These are phyloP conservation scores for Zychaea mexicana DNA, from an alignment of 371 early-diverging fungal genomes.

Conservation along the genomic window DNA sequence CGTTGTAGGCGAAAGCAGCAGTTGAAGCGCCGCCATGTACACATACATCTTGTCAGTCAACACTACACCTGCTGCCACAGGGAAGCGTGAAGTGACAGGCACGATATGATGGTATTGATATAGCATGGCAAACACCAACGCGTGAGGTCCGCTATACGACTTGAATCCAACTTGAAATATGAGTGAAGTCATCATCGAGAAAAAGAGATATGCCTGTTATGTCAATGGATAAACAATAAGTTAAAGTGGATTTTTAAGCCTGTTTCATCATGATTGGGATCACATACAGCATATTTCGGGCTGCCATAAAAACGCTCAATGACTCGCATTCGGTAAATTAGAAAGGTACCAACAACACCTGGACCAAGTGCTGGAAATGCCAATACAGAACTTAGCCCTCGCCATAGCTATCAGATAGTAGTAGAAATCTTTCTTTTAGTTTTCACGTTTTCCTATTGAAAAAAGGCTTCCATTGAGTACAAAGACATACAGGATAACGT, in stretches of 20 bases:
- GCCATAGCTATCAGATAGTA: constrained; percentile 46
- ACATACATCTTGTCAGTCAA: constrained; percentile 66
- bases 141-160: constrained; percentile 39
- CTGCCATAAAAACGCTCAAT: constrained; percentile 76
- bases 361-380: constrained; percentile 60
- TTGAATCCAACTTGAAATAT: constrained; percentile 46
- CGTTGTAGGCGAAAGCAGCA: constrained; percentile 1
- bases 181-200: constrained; percentile 54
- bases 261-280: not conserved
- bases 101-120: constrained; percentile 61
- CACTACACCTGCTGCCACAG: constrained; percentile 57
- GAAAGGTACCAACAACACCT: constrained; percentile 62
- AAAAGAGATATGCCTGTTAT: constrained; percentile 66
- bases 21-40: constrained; percentile 61
- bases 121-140: constrained; percentile 61
- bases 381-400: constrained; percentile 54
- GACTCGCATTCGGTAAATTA: constrained; percentile 68
- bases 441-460: not conserved
- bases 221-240: too few species aligned
- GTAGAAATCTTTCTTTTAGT: not conserved
- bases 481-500: constrained; percentile 7
- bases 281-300: constrained; percentile 63
- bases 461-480: too few species aligned
- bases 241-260: too few species aligned
- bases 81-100: constrained; percentile 63